Conservation (phyloP, 257 asterid species). For the Solanum ahanhuiri region DNA sequence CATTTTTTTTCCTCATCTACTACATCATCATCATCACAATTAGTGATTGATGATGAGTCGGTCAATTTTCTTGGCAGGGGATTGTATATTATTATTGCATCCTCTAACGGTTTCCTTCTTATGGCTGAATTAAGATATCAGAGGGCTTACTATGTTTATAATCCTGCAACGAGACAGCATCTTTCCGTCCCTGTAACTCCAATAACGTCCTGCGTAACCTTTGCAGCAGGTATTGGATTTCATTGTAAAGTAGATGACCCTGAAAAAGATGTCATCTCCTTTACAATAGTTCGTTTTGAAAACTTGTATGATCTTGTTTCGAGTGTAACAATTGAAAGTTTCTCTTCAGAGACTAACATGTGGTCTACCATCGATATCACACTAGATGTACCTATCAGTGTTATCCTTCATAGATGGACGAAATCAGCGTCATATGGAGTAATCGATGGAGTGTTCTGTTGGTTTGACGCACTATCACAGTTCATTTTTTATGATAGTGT, state of each 20-base stretch:
- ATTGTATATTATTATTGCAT: not conserved
- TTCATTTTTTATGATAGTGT: not conserved
- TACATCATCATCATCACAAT: too few relatives aligned
- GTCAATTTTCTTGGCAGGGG: not conserved
- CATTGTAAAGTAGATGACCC: too few relatives aligned
- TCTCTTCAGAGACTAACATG: not conserved
- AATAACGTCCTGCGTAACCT: not conserved
- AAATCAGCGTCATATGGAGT: not conserved
- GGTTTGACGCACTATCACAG: not conserved
- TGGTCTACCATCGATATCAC: not conserved
- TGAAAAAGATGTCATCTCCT: not conserved
- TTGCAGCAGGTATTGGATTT: too few relatives aligned
- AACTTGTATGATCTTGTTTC: not conserved
- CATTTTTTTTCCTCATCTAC: not conserved
- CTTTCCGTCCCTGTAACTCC: too few relatives aligned
- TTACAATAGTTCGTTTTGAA: too few relatives aligned
- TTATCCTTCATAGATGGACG: too few relatives aligned
- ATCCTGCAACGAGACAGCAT: not conserved
- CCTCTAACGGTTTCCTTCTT: too few relatives aligned
- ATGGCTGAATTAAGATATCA: too few relatives aligned
- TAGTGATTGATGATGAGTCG: not conserved
- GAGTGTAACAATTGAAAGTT: not conserved
- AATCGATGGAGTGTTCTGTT: not conserved
- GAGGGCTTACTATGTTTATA: not conserved
- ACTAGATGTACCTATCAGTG: not conserved